Conservation (phyloP, 352 stramenopile genomes). For the Saprolegnia diclina region DNA sequence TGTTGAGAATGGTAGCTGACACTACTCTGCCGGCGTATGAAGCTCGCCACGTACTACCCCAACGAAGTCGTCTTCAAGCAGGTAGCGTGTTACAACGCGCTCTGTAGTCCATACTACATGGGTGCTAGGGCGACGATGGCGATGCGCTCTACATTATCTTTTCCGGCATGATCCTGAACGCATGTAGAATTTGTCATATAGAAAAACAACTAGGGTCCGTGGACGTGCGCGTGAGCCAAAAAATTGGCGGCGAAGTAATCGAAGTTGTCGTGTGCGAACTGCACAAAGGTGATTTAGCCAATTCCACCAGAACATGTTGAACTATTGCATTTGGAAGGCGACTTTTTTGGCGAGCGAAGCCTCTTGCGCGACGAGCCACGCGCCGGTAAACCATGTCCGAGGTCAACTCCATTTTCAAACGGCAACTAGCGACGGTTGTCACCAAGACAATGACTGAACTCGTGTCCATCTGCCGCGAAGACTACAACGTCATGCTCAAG, state of each 20-base stretch:
- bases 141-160: slow-evolving; percentile 74
- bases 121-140: slow-evolving; percentile 60
- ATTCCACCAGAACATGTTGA: background rate
- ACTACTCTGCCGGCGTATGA: slow-evolving; percentile 56
- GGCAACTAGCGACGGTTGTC: slow-evolving; percentile 49
- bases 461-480: slow-evolving; percentile 54
- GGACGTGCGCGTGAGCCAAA: slow-evolving; percentile 55
- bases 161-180: slow-evolving; percentile 29
- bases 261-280: slow-evolving; percentile 66
- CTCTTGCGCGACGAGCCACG: slow-evolving; percentile 54
- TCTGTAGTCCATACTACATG: too few species aligned
- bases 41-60: slow-evolving; percentile 39
- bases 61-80: slow-evolving; percentile 62
- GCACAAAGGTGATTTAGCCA: slow-evolving; percentile 32
- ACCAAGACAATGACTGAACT: slow-evolving; percentile 49
- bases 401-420: slow-evolving; percentile 39
- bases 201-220: slow-evolving; percentile 35
- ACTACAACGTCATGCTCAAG: slow-evolving; percentile 72
- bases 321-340: slow-evolving; percentile 12
- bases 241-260: slow-evolving; percentile 51
- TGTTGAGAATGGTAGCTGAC: slow-evolving; percentile 38
- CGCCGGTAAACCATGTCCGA: slow-evolving; percentile 30
- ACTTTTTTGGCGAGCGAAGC: slow-evolving; percentile 70
- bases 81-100: slow-evolving; percentile 52
- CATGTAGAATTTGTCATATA: background rate